Base-by-base conservation (phyloP, 768 basidiomycete species). In the Mycena indigotica region DNA sequence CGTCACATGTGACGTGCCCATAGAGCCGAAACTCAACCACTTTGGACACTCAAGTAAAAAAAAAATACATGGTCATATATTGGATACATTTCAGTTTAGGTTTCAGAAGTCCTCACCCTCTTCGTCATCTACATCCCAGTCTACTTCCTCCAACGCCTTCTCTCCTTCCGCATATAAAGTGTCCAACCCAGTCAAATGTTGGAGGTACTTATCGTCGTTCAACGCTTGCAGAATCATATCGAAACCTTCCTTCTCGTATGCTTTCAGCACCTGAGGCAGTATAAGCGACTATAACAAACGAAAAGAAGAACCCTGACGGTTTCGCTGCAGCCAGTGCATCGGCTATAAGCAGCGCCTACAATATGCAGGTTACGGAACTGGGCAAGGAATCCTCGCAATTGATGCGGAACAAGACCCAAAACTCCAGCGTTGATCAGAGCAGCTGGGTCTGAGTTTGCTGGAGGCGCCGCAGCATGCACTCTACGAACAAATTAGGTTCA, bases 281-380 rank as follows among this genome's bases (percentile, higher is more conserved):
- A 48, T 28, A 53, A 46, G 45, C 12, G 44, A 24, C 23, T 55
- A 52, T 19, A 30, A 16, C 16, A 21, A 53, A 35, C 39, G 19
- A 48, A 19, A 28, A 19, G 28, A 12, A 48, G 28, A 19, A 3
- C 72, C 84, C 61, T n/a, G 57, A 93, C 93, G 21, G 79, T 79
- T 62, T 90, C 85, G 53, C 89, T 91, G 68, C 97, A 99, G 0
- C 93, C 97, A 1, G 95, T 96, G 70, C 96, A 99, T 53, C 80
- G 77, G 53, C 87, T 83, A 68, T 90, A 99, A 1, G 94, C 92
- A 2, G 89, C 85, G 0, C 96, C 97, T 0, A 88, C 85, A 57
- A 99, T 86, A 25, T 85, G 84, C 65, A 98, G 77, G 40, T 86
- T 93, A 51, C 86, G 80, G 78, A 96, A 99, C 60, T 93, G 88